Percentiles rank a stretch among this genome's conserved stretches.
Conservation (phyloP, 495 filamentous ascomycete genomes). For the Cercophora sp. region DNA sequence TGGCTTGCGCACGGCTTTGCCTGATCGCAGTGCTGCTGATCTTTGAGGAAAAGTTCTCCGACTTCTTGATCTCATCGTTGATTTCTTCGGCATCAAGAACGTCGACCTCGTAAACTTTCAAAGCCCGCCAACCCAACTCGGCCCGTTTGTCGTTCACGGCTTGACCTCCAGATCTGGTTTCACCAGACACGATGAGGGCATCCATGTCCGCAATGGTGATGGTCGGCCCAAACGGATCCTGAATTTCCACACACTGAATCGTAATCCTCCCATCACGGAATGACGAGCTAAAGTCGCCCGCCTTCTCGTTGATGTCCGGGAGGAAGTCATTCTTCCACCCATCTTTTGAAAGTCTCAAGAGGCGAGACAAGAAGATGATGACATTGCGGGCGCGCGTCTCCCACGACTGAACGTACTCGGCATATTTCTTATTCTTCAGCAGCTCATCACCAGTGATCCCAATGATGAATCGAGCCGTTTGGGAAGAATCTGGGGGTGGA, state of each 20-base stretch:
- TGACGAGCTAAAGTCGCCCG: constrained; percentile 36
- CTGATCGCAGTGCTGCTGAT: constrained; percentile 79
- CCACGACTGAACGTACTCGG: constrained; percentile 76
- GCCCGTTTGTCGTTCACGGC: constrained; percentile 76
- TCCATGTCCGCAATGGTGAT: constrained; percentile 75
- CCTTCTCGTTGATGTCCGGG: constrained; percentile 22
- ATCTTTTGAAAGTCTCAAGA: constrained; percentile 53
- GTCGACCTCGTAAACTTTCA: constrained; percentile 89
- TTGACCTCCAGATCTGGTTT: constrained; percentile 78
- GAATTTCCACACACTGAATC: constrained; percentile 76
- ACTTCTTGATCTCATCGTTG: constrained; percentile 32
- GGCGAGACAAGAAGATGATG: constrained; percentile 64
- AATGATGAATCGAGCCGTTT: constrained; percentile 59
- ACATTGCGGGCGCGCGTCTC: constrained; percentile 62
- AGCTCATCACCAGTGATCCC: constrained; percentile 87
- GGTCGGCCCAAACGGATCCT: constrained; percentile 87
- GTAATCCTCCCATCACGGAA: constrained; percentile 43
- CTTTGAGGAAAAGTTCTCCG: constrained; percentile 69
- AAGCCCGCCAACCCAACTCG: constrained; percentile 69
- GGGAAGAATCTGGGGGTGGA: constrained; percentile 34
- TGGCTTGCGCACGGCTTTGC: constrained; percentile 38
- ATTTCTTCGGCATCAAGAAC: constrained; percentile 70
- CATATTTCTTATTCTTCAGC: constrained; percentile 82
- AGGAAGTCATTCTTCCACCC: constrained; percentile 32
- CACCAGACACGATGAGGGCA: constrained; percentile 81